Percentiles rank a stretch among this genome's conserved stretches.
phyloP scores from a whole-genome alignment of 306 rosid species.

The Prinsepia uniflora region DNA sequence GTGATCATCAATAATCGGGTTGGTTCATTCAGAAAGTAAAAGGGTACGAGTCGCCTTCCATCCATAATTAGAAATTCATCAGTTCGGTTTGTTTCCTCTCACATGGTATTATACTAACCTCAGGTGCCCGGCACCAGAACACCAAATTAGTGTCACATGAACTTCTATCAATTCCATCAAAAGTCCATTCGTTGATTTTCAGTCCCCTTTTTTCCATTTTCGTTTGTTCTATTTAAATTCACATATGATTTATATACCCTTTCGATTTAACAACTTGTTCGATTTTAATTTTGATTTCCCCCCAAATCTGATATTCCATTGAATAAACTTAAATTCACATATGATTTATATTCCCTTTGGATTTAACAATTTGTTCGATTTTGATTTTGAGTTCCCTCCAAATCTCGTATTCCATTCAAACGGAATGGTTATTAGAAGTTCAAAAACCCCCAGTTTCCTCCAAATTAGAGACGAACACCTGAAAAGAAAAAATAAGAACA shows the following conservation, averaged over 20 bases:
- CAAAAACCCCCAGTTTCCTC: background rate
- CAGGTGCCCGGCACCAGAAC: conserved; percentile 16
- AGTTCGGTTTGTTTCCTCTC: background rate
- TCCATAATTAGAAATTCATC: background rate
- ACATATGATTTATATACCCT: background rate
- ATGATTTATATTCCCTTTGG: background rate
- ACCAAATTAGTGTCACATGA: background rate
- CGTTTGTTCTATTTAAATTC: background rate
- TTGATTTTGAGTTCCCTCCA: background rate
- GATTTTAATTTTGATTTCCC: background rate
- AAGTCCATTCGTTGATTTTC: background rate
- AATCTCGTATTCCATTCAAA: background rate
- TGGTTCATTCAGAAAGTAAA: background rate
- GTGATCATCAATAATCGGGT: background rate
- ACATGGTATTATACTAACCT: background rate
- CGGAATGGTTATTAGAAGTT: background rate
- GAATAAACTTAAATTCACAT: background rate
- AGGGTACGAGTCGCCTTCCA: background rate
- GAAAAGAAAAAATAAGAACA: background rate
- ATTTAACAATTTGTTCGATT: background rate
- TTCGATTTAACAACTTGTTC: background rate
- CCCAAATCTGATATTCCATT: too few species aligned
- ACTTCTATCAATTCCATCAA: too few species aligned
- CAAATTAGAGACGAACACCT: background rate
- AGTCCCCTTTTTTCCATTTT: background rate